Conservation (phyloP, 345 rosid genomes). For the Melaleuca quinquenervia region DNA sequence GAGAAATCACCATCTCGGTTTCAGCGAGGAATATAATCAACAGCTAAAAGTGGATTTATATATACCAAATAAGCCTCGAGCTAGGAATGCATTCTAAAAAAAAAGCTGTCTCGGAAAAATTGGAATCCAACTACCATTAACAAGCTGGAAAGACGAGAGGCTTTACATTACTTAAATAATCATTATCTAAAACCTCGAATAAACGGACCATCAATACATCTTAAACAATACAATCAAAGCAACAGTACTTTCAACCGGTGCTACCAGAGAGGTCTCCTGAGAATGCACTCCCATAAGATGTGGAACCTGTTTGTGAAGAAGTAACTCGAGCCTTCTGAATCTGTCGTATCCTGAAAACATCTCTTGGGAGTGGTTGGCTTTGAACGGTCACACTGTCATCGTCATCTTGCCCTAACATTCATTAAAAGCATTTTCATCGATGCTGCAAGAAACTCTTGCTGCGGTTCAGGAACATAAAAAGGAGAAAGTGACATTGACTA, state of each 20-base stretch:
- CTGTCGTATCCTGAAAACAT: constrained; percentile 67
- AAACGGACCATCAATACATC: background rate
- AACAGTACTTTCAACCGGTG: constrained; percentile 27
- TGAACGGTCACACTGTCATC: constrained; percentile 55
- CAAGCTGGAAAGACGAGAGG: background rate
- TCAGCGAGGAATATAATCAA: background rate
- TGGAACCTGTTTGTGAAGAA: constrained; percentile 75
- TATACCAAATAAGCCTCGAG: background rate
- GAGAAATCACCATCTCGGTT: background rate
- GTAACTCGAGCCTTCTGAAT: constrained; percentile 64
- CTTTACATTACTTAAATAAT: background rate
- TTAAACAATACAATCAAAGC: background rate
- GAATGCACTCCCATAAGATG: constrained; percentile 73
- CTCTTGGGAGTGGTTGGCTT: constrained; percentile 75
- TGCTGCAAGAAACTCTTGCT: background rate
- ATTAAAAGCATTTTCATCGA: background rate
- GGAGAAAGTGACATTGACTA: background rate
- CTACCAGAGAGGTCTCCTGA: constrained; percentile 86
- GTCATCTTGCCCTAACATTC: constrained; percentile 55
- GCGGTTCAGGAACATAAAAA: background rate
- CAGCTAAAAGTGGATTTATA: background rate
- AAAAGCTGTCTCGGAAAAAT: background rate
- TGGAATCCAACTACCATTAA: background rate
- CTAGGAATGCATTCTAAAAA: background rate
- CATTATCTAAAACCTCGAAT: background rate